These are phyloP conservation scores for Ramalina peruviana DNA, from an alignment of 495 filamentous ascomycete genomes.

Conservation along the genomic window DNA sequence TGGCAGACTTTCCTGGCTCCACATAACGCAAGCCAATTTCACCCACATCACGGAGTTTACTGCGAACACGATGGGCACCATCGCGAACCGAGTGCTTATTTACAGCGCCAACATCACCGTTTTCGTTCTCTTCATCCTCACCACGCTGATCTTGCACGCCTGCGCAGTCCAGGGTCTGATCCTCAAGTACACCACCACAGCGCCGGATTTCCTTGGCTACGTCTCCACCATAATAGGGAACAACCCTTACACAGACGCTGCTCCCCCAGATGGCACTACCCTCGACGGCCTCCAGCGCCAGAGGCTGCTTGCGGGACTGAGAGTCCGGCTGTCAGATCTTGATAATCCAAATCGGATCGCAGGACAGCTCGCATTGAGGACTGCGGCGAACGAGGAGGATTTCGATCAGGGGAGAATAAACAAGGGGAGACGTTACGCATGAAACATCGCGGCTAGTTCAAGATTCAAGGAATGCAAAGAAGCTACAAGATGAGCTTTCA, in stretches of 20 bases:
- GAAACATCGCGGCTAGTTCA: too few relatives aligned
- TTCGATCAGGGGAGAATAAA: too few relatives aligned
- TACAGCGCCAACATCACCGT: neutral
- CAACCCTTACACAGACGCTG: neutral
- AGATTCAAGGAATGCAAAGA: too few relatives aligned
- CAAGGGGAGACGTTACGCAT: too few relatives aligned
- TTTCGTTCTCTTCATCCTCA: neutral
- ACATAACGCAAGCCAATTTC: neutral
- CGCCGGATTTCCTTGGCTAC: conserved; percentile 6
- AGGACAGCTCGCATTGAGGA: too few relatives aligned
- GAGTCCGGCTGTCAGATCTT: neutral
- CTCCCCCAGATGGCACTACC: neutral
- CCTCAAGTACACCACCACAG: neutral
- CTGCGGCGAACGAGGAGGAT: too few relatives aligned
- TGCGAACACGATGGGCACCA: neutral
- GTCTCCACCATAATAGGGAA: neutral
- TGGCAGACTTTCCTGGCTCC: neutral
- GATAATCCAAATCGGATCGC: neutral
- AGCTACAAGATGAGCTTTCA: too few relatives aligned
- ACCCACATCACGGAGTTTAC: neutral
- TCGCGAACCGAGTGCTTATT: neutral
- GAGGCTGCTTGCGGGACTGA: neutral
- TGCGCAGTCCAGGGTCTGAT: conserved; percentile 8
- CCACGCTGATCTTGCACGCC: neutral
- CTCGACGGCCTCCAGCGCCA: neutral